phyloP scores from a whole-genome alignment of 805 yeast species.

The Kazachstania taianensis region DNA sequence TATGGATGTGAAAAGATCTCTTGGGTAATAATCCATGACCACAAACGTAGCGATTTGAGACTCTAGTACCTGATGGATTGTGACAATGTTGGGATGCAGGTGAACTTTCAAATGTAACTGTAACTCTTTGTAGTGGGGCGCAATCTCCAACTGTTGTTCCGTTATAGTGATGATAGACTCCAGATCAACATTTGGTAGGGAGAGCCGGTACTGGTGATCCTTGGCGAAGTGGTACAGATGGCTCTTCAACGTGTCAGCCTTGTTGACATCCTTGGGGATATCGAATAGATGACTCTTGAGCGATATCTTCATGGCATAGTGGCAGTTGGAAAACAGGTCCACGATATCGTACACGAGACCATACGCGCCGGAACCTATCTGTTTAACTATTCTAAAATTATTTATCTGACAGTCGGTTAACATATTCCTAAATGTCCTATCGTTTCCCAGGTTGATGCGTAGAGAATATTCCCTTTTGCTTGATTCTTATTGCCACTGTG shows the following conservation, averaged over 20 bases:
- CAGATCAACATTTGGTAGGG: slow-evolving; percentile 20
- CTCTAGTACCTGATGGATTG: slow-evolving; percentile 64
- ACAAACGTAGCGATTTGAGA: slow-evolving; percentile 50
- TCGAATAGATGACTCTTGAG: slow-evolving; percentile 31
- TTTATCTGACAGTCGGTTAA: slow-evolving; percentile 23
- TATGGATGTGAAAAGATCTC: slow-evolving; percentile 79
- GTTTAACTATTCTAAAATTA: slow-evolving; percentile 30
- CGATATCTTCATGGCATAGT: slow-evolving; percentile 64
- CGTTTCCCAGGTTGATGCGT: neutral
- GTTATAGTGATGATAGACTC: slow-evolving; percentile 24
- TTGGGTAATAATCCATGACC: slow-evolving; percentile 78
- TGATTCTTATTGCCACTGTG: neutral
- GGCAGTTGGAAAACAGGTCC: slow-evolving; percentile 39
- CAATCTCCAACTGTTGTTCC: slow-evolving; percentile 27
- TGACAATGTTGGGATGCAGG: slow-evolving; percentile 65
- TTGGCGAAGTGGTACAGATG: slow-evolving; percentile 21
- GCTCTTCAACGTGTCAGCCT: slow-evolving; percentile 20
- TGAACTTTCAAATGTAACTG: slow-evolving; percentile 67
- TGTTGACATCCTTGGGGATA: slow-evolving; percentile 10
- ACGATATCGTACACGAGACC: slow-evolving; percentile 68
- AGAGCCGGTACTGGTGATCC: slow-evolving; percentile 15
- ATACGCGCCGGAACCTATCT: slow-evolving; percentile 70
- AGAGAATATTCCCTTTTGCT: neutral
- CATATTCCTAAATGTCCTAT: neutral
- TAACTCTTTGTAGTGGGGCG: slow-evolving; percentile 49